Percentiles rank a stretch among this genome's conserved stretches.
Evolutionary conservation across 257 asterid species (phyloP).

Genomic region (Fraxinus cuspidata): DNA sequence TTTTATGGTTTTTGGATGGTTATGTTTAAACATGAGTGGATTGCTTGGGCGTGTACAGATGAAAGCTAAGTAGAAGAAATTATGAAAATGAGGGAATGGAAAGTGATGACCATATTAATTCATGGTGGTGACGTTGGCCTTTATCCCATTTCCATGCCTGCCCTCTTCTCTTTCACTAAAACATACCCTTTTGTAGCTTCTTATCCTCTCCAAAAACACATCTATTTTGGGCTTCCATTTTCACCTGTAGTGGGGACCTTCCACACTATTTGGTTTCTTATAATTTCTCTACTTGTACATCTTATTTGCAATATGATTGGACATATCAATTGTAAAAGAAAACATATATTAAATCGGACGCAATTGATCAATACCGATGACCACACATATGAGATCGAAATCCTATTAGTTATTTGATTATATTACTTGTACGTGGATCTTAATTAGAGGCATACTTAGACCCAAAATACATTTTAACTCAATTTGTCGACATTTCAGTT

Average conservation of each 20-base stretch:
- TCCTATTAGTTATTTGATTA: no score
- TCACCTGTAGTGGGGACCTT: constrained; percentile 18
- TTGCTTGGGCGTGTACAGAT: neutral
- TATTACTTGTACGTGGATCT: no score
- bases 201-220: constrained; percentile 8
- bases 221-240: constrained; percentile 11
- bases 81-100: constrained; percentile 31
- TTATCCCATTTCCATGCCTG: constrained; percentile 13
- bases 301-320: neutral
- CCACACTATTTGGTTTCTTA: neutral
- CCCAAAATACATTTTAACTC: no score
- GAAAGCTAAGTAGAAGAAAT: neutral
- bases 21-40: no score
- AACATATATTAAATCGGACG: no score
- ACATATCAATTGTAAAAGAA: no score
- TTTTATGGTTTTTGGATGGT: no score
- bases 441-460: no score
- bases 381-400: no score
- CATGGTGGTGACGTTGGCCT: constrained; percentile 16
- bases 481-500: neutral
- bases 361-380: no score
- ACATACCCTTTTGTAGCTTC: constrained; percentile 8
- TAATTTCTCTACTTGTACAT: neutral
- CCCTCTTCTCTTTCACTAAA: constrained; percentile 23
- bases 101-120: constrained; percentile 3